Percentiles rank a stretch among this genome's conserved stretches.
phyloP scores from a whole-genome alignment of 495 filamentous ascomycete genomes.

The Penicillium fimorum region DNA sequence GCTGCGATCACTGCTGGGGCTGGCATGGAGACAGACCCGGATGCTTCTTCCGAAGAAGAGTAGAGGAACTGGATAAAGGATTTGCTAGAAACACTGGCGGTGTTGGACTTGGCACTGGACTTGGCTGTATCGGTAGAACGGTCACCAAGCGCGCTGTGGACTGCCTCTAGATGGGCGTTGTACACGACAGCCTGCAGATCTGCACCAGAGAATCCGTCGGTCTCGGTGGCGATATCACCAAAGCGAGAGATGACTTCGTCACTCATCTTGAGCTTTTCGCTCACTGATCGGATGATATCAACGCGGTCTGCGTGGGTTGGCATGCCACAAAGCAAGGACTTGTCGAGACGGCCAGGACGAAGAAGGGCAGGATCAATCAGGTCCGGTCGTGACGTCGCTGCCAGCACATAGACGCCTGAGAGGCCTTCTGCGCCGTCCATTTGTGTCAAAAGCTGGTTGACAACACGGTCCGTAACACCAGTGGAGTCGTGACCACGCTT shows the following conservation, averaged over 20 bases:
- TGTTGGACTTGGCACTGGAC: conserved; percentile 33
- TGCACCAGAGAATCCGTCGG: conserved; percentile 91
- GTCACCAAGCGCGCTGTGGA: conserved; percentile 84
- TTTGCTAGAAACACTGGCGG: conserved; percentile 38
- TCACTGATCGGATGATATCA: conserved; percentile 82
- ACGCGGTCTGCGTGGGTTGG: conserved; percentile 72
- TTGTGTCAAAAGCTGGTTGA: conserved; percentile 95
- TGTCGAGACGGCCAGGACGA: conserved; percentile 86
- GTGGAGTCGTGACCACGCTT: conserved; percentile 96
- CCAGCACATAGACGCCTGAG: conserved; percentile 91
- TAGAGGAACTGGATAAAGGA: conserved; percentile 82
- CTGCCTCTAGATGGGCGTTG: conserved; percentile 94
- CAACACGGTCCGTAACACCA: conserved; percentile 95
- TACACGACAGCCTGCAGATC: conserved; percentile 94
- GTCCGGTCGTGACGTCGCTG: conserved; percentile 87
- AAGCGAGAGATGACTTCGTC: conserved; percentile 53
- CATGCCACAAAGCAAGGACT: conserved; percentile 85
- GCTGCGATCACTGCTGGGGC: conserved; percentile 67
- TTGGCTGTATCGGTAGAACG: conserved; percentile 42
- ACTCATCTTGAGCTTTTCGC: conserved; percentile 70
- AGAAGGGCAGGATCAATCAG: conserved; percentile 91
- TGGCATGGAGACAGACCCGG: conserved; percentile 48
- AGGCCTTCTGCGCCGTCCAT: conserved; percentile 98
- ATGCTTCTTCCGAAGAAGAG: conserved; percentile 55
- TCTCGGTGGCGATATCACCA: conserved; percentile 68